These are phyloP conservation scores for Hemileia vastatrix DNA, from an alignment of 1,284 basidiomycete genomes.

Conservation along the genomic window DNA sequence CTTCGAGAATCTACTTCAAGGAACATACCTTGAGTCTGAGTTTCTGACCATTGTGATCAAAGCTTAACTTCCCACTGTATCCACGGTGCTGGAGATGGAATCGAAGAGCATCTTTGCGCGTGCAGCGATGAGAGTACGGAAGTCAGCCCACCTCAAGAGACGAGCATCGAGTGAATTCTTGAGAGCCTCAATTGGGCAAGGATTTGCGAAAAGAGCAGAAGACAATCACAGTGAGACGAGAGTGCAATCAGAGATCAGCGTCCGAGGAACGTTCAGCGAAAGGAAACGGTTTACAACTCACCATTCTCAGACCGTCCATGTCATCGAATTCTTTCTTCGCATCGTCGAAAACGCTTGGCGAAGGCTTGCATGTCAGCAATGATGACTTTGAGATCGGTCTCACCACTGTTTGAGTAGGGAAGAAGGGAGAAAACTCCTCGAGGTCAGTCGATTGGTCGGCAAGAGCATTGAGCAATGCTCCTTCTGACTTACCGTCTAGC, in stretches of 20 bases:
- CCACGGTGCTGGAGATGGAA: constrained; percentile 70
- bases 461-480: neutral
- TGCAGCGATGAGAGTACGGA: constrained; percentile 72
- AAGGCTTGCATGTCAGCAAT: neutral
- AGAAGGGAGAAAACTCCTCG: neutral
- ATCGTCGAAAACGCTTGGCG: constrained; percentile 48
- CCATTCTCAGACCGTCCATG: constrained; percentile 58
- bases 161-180: constrained; percentile 58
- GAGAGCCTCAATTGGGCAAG: constrained; percentile 54
- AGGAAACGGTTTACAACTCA: constrained; percentile 37
- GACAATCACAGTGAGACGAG: neutral
- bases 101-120: constrained; percentile 75
- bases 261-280: neutral
- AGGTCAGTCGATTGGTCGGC: neutral
- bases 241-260: neutral
- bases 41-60: constrained; percentile 63
- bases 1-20: too few species aligned
- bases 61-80: constrained; percentile 49
- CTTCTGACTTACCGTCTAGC: neutral
- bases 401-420: neutral
- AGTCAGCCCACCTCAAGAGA: constrained; percentile 68
- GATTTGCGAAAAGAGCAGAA: constrained; percentile 1
- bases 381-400: neutral
- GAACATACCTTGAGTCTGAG: too few species aligned
- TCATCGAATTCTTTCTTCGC: constrained; percentile 57